Evolutionary conservation across 1,284 basidiomycete genomes (phyloP).

Genomic region (Ceraceosorus guamensis): DNA sequence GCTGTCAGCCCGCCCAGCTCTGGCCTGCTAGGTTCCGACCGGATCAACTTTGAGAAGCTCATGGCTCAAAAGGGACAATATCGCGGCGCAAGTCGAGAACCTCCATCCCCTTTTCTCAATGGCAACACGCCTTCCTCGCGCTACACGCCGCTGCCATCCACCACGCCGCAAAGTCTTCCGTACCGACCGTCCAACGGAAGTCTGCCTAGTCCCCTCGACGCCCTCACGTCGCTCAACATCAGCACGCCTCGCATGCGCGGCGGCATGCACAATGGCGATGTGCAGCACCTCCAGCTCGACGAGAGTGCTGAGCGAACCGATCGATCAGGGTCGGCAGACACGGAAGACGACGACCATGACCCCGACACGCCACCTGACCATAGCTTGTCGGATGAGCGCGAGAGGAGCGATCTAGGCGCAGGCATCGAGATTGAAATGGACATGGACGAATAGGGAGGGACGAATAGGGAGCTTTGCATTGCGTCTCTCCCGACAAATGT

Average conservation of each 20-base stretch:
- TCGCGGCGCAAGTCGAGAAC: background rate
- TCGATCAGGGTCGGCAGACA: background rate
- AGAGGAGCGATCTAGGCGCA: conserved; percentile 5
- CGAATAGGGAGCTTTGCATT: no score
- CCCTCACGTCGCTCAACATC: conserved; percentile 3
- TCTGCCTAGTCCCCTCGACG: conserved; percentile 5
- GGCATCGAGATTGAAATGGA: conserved; percentile 45
- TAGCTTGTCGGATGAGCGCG: no score
- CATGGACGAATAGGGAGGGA: conserved; percentile 31
- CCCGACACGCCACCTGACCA: conserved; percentile 1
- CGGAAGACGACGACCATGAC: conserved; percentile 7
- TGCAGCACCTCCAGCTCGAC: conserved; percentile 15
- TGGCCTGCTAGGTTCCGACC: conserved; percentile 50
- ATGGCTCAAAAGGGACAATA: conserved; percentile 43
- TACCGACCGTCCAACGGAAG: background rate
- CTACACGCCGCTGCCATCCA: background rate
- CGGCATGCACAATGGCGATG: conserved; percentile 5
- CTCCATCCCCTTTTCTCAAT: background rate
- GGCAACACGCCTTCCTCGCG: background rate
- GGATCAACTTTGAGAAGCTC: conserved; percentile 48
- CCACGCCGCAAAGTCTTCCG: conserved; percentile 21
- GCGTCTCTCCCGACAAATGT: no score
- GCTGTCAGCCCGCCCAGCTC: conserved; percentile 53
- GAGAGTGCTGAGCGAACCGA: conserved; percentile 9
- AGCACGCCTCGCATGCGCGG: background rate